Percentiles rank a stretch among this genome's conserved stretches.
phyloP scores from a whole-genome alignment of 106 monocot genomes.

The Ottelia alismoides region DNA sequence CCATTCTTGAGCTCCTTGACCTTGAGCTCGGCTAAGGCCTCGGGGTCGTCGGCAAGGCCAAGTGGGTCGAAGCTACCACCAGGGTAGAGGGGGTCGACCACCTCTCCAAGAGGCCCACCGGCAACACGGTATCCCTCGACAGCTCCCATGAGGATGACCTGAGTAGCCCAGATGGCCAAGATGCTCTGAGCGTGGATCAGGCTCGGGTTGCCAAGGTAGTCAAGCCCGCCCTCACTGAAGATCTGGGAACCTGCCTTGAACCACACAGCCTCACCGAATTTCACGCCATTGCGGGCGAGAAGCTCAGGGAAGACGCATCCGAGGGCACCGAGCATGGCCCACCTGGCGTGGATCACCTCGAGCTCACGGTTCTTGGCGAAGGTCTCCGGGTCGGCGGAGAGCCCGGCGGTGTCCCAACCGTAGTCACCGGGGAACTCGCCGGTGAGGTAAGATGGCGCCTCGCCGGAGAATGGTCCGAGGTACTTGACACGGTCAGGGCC shows the following conservation, averaged over 20 bases:
- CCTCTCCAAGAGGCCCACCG: too few species aligned
- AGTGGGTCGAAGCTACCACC: too few species aligned
- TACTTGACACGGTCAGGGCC: conserved; percentile 3
- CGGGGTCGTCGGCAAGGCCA: too few species aligned
- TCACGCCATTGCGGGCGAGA: conserved; percentile 16
- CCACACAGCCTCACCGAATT: conserved; percentile 20
- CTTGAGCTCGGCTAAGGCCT: too few species aligned
- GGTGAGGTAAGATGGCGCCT: conserved; percentile 31
- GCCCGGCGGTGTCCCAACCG: conserved; percentile 18
- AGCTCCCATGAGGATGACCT: conserved; percentile 46
- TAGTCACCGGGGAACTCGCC: conserved; percentile 47
- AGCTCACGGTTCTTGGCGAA: conserved; percentile 23
- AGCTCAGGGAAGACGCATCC: conserved; percentile 19
- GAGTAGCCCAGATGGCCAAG: conserved; percentile 50
- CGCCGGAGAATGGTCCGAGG: conserved; percentile 30
- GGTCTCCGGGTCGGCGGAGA: conserved; percentile 18
- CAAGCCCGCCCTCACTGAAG: conserved; percentile 15
- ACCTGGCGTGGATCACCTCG: conserved; percentile 14
- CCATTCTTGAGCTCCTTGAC: too few species aligned
- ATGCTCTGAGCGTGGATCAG: conserved; percentile 55
- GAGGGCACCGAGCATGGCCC: conserved; percentile 16
- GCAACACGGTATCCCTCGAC: conserved; percentile 54
- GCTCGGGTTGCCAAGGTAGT: conserved; percentile 16
- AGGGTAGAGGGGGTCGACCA: too few species aligned
- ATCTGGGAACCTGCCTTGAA: conserved; percentile 19